Evolutionary conservation across 176 grass and related monocot species (phyloP).

Genomic region (Chloris gayana): DNA sequence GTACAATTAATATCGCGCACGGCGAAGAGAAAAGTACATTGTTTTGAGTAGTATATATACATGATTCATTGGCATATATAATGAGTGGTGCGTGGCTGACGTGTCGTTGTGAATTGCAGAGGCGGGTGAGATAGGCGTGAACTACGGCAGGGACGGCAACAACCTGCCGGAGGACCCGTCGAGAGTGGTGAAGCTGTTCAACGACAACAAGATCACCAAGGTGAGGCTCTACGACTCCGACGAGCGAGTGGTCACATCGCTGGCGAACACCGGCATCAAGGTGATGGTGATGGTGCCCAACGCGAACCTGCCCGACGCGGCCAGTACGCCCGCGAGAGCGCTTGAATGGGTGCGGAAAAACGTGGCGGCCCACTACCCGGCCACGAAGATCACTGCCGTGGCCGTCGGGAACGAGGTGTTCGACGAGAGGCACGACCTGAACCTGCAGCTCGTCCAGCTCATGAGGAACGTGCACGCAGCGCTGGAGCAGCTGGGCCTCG

Average conservation of each 20-base stretch:
- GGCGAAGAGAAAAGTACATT: too few relatives aligned
- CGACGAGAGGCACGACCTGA: slow-evolving; percentile 7
- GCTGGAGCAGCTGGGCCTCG: slow-evolving; percentile 31
- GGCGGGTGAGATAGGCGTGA: background rate
- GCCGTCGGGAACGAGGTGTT: slow-evolving; percentile 70
- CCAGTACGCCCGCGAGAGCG: too few relatives aligned
- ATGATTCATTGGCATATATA: too few relatives aligned
- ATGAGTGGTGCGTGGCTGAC: background rate
- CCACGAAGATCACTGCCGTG: slow-evolving; percentile 41
- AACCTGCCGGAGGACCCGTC: slow-evolving; percentile 42
- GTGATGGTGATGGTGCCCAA: slow-evolving; percentile 58
- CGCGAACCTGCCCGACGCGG: background rate
- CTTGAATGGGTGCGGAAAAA: slow-evolving; percentile 48
- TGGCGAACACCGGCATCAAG: slow-evolving; percentile 50
- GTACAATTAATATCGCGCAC: too few relatives aligned
- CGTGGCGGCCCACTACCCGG: slow-evolving; percentile 37
- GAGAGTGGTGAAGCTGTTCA: slow-evolving; percentile 53
- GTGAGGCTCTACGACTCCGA: slow-evolving; percentile 57
- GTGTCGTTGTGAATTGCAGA: background rate
- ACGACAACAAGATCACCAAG: slow-evolving; percentile 40
- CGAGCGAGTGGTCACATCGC: slow-evolving; percentile 26
- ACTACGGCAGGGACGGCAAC: background rate
- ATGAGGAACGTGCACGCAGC: slow-evolving; percentile 49
- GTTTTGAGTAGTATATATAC: too few relatives aligned
- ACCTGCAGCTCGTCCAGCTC: slow-evolving; percentile 9